A percentile compares a stretch with the other conserved stretches of the same genome.
Evolutionary conservation across 305 asterid genomes (phyloP).

Genomic region (Fraxinus angustifolia): DNA sequence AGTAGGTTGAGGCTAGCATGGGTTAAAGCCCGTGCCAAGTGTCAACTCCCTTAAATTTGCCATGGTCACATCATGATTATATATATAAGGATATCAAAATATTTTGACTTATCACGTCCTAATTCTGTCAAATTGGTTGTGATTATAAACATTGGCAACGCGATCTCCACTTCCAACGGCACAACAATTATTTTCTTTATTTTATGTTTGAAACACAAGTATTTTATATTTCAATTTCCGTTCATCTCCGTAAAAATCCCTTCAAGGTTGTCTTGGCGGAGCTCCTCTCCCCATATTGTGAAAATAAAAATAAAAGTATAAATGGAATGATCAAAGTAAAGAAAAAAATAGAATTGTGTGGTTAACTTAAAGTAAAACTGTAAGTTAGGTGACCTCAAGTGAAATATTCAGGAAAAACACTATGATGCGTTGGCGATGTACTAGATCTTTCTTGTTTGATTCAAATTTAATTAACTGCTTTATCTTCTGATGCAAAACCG

Average conservation of each 20-base stretch:
- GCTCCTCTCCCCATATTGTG: background rate
- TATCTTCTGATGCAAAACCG: conserved; percentile 28
- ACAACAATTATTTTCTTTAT: background rate
- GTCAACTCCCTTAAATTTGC: background rate
- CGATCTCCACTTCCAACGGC: background rate
- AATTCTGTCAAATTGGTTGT: background rate
- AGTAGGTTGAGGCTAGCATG: background rate
- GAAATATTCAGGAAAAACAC: background rate
- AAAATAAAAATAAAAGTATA: background rate
- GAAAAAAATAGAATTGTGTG: background rate
- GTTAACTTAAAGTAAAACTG: background rate
- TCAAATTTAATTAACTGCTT: background rate
- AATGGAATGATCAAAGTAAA: background rate
- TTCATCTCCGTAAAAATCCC: background rate
- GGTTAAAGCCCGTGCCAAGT: background rate
- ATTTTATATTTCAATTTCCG: background rate
- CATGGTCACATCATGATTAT: background rate
- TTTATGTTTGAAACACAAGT: no score
- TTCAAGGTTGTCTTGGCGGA: background rate
- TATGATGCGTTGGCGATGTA: background rate
- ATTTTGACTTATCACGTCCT: background rate
- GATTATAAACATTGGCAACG: background rate
- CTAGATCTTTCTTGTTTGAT: background rate
- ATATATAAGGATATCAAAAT: background rate
- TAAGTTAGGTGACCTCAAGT: background rate